Base-by-base conservation (phyloP, 805 yeast species). In the Vanderwaltozyma tropicalis region DNA sequence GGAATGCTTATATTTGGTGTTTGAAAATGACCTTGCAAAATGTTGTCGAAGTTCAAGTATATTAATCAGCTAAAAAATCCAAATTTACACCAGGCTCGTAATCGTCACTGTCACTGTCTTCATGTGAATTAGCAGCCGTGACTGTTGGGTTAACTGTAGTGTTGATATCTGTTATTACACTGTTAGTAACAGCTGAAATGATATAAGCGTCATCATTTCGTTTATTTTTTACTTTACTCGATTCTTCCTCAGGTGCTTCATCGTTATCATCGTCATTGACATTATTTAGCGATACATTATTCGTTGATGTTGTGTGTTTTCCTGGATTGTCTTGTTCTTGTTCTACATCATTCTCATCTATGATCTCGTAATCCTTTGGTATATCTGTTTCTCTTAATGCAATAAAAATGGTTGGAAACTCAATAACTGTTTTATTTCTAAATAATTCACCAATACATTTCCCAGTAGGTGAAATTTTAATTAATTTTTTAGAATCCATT, bases 381-480 rank as follows among this genome's bases (percentile, higher is more conserved):
- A 49, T 38, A n/a, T 45, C 46, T 5, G 29, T 34, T 10, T 41
- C 43, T 18, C 41, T 40, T 5, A 48, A 39, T 1, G 70, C 62
- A 1, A 80, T 64, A 39, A 64, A 68, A 4, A 86, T 63, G 0
- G 87, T 79, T 0, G 96, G 95, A 46, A 72, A 86, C 53, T 86
- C 96, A 26, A 85, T 66, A 0, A 86, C 82, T 0, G 76, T 66
- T 39, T 68, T 67, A 26, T 76, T 75, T 41, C 63, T 61, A n/a
- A 86, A 47, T 1, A 66, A 64, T 18, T 69, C 72, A 0, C 71
- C 71, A 1, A 83, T 48, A 17, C 62, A 40, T n/a, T 46, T 47
- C 1, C 49, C 56, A 0, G 55, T 37, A 16, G 47, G 41, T 18
- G 65, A 61, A 13, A 78, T 28, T 29, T 54, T 51, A 2, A 75